Evolutionary conservation across 1,284 basidiomycete species (phyloP).

Genomic region (Cryptococcus neoformans): DNA sequence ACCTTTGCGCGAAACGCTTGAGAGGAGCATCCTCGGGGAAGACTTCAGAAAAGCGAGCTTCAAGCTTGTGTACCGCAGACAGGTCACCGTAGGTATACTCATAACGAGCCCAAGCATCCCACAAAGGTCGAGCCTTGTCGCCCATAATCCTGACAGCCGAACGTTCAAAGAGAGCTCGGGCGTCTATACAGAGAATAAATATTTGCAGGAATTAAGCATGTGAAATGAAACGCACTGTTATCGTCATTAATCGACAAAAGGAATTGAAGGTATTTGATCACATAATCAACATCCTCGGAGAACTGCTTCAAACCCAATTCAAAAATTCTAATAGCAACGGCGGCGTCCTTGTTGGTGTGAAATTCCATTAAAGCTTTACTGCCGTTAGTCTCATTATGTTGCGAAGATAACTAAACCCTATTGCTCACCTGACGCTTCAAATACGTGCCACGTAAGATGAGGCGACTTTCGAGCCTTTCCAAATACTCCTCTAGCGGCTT

Average conservation of each 20-base stretch:
- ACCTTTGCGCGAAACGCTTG: constrained; percentile 85
- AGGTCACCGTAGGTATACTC: constrained; percentile 94
- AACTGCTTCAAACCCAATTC: constrained; percentile 89
- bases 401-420: too few species aligned
- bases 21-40: constrained; percentile 86
- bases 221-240: constrained; percentile 62
- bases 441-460: constrained; percentile 87
- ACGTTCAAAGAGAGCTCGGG: constrained; percentile 90
- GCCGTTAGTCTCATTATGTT: not conserved
- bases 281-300: constrained; percentile 77
- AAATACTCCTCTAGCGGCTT: constrained; percentile 75
- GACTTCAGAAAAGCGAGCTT: constrained; percentile 79
- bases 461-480: constrained; percentile 79
- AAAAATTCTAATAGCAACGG: constrained; percentile 87
- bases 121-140: constrained; percentile 77
- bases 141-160: constrained; percentile 64
- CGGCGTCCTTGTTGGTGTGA: constrained; percentile 81
- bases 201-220: not conserved
- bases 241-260: constrained; percentile 94
- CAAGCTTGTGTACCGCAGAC: constrained; percentile 83
- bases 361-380: constrained; percentile 87
- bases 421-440: constrained; percentile 77
- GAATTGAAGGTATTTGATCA: constrained; percentile 86
- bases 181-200: constrained; percentile 59
- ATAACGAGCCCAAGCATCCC: constrained; percentile 94